phyloP scores from a whole-genome alignment of 495 filamentous ascomycete species.

The Parmelia sp. region DNA sequence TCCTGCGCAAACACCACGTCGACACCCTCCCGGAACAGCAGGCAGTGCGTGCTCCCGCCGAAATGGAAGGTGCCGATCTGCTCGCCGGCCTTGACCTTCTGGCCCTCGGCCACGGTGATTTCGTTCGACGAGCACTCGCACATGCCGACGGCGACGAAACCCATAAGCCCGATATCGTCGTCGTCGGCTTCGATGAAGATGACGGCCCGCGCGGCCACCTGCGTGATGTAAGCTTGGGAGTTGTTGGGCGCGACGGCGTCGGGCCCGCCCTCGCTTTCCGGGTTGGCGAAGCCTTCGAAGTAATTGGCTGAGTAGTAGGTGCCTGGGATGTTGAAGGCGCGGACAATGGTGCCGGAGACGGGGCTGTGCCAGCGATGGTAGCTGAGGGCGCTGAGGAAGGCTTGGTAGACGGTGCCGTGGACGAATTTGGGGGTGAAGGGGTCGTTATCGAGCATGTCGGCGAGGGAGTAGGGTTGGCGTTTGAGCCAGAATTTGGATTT shows the following conservation, averaged over 20 bases:
- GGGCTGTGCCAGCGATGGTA: slow-evolving; percentile 70
- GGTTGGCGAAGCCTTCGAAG: slow-evolving; percentile 15
- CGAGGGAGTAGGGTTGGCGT: slow-evolving; percentile 56
- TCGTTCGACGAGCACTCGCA: slow-evolving; percentile 65
- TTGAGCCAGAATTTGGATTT: slow-evolving; percentile 64
- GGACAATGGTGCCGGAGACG: slow-evolving; percentile 51
- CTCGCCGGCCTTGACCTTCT: slow-evolving; percentile 53
- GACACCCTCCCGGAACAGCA: slow-evolving; percentile 43
- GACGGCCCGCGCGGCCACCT: slow-evolving; percentile 52
- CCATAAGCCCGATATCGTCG: slow-evolving; percentile 57
- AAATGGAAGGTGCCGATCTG: slow-evolving; percentile 60
- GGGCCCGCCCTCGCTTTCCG: slow-evolving; percentile 29
- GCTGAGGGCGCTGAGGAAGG: slow-evolving; percentile 55
- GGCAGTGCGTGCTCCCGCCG: slow-evolving; percentile 56
- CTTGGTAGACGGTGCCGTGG: slow-evolving; percentile 60
- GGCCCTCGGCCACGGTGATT: slow-evolving; percentile 54
- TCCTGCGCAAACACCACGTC: too few relatives aligned
- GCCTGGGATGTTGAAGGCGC: slow-evolving; percentile 51
- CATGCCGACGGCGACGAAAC: slow-evolving; percentile 62
- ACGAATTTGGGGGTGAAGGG: slow-evolving; percentile 47
- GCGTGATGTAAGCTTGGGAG: slow-evolving; percentile 52
- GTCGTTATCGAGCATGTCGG: slow-evolving; percentile 57
- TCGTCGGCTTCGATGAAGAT: slow-evolving; percentile 67
- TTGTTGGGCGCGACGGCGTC: slow-evolving; percentile 33
- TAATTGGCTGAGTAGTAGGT: slow-evolving; percentile 61